A percentile compares a stretch with the other conserved stretches of the same genome.
Conservation (phyloP, 1,139 yeast species). For the Magnusiomyces suaveolens region DNA sequence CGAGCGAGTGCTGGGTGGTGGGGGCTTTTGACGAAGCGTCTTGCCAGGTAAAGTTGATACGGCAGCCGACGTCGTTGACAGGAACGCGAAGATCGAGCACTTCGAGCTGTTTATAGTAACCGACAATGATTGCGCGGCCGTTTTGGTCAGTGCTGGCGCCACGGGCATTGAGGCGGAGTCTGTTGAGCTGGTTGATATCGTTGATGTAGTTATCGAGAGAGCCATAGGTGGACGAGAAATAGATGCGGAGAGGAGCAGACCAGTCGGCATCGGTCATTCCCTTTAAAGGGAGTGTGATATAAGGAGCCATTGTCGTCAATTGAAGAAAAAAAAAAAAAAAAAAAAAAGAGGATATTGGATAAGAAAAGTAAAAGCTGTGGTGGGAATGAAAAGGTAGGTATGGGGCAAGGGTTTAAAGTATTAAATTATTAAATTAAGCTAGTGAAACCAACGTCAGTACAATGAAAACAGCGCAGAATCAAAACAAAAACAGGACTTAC, state of each 20-base stretch:
- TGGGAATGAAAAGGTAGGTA: background rate
- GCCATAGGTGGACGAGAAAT: constrained; percentile 58
- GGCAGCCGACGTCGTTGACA: constrained; percentile 46
- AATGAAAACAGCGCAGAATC: too few relatives aligned
- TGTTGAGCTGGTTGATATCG: constrained; percentile 48
- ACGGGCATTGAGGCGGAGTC: constrained; percentile 52
- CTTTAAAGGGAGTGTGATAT: constrained; percentile 41
- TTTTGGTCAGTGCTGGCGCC: constrained; percentile 37
- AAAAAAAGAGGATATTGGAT: background rate
- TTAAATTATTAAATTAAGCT: background rate
- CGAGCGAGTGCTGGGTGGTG: constrained; percentile 55
- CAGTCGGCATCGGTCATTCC: constrained; percentile 56
- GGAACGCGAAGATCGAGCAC: constrained; percentile 70
- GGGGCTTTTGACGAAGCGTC: constrained; percentile 56
- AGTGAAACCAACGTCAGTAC: too few relatives aligned
- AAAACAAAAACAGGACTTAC: constrained; percentile 25
- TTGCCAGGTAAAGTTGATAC: constrained; percentile 64
- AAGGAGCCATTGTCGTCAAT: constrained; percentile 28
- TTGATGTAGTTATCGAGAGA: constrained; percentile 46
- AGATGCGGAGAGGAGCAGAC: constrained; percentile 51
- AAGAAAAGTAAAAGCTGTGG: background rate
- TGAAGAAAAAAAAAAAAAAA: background rate
- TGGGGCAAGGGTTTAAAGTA: background rate
- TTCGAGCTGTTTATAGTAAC: constrained; percentile 77
- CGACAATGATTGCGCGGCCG: constrained; percentile 47